These are phyloP conservation scores for Spatholobus suberectus DNA, from an alignment of 306 rosid species.

Conservation along the genomic window DNA sequence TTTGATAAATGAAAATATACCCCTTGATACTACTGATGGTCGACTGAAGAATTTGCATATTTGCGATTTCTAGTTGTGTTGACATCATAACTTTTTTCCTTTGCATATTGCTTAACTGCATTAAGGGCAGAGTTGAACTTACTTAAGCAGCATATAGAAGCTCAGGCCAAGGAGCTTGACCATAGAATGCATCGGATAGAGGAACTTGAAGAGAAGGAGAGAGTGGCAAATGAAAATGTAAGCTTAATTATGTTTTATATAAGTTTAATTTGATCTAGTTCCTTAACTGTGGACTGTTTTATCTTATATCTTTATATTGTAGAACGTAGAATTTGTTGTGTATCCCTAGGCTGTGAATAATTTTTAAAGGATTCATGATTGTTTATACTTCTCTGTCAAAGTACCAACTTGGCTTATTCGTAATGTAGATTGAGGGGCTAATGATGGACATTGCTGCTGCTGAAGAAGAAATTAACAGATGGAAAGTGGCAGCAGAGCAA, in stretches of 20 bases:
- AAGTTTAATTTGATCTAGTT: slow-evolving; percentile 5
- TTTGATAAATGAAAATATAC: slow-evolving; percentile 16
- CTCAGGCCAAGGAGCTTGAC: slow-evolving; percentile 85
- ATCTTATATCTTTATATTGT: background rate
- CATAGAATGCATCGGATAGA: slow-evolving; percentile 72
- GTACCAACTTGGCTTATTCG: slow-evolving; percentile 32
- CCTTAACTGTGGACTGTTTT: slow-evolving; percentile 12
- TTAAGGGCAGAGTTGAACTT: slow-evolving; percentile 94
- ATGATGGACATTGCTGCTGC: slow-evolving; percentile 98
- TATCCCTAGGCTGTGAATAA: slow-evolving; percentile 17
- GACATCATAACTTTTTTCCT: slow-evolving; percentile 45
- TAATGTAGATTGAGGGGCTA: slow-evolving; percentile 87
- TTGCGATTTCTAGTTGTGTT: slow-evolving; percentile 45
- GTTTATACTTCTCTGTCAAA: slow-evolving; percentile 25
- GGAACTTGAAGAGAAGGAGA: slow-evolving; percentile 93
- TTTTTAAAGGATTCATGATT: slow-evolving; percentile 20
- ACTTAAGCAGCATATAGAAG: slow-evolving; percentile 92
- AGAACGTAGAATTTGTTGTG: background rate
- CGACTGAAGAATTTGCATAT: slow-evolving; percentile 1
- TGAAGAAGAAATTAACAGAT: slow-evolving; percentile 96
- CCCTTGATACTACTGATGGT: background rate
- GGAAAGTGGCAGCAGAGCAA: slow-evolving; percentile 98
- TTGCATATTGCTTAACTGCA: slow-evolving; percentile 57
- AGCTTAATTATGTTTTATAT: slow-evolving; percentile 35
- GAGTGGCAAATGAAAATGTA: slow-evolving; percentile 94